Percentiles rank a stretch among this genome's conserved stretches.
These are phyloP conservation scores for Mortierella polycephala DNA, from an alignment of 371 early-diverging fungal genomes.

Conservation along the genomic window DNA sequence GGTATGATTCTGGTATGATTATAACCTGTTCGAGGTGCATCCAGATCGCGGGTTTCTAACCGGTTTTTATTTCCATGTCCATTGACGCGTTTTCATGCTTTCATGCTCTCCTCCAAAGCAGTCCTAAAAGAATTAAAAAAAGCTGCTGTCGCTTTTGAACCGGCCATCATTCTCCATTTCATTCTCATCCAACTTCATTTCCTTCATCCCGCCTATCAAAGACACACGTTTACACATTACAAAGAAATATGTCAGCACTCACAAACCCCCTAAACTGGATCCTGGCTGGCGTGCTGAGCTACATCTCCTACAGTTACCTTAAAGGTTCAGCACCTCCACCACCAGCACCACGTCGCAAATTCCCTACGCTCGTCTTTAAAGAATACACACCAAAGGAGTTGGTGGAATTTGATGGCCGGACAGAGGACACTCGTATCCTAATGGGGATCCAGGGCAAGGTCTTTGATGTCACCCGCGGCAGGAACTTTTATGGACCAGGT, in stretches of 20 bases:
- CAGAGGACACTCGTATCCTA: conserved; percentile 66
- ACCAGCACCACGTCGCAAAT: conserved; percentile 44
- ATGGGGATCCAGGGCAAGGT: conserved; percentile 88
- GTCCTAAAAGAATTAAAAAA: too few relatives aligned
- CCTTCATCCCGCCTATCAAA: neutral
- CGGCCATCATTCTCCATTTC: neutral
- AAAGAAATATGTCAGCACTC: conserved; percentile 24
- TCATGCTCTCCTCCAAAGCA: too few relatives aligned
- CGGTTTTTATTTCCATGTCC: too few relatives aligned
- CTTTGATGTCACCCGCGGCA: conserved; percentile 89
- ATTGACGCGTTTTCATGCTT: too few relatives aligned
- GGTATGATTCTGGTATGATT: too few relatives aligned
- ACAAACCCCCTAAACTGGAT: conserved; percentile 68
- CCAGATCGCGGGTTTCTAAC: too few relatives aligned
- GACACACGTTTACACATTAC: neutral
- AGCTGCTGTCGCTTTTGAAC: too few relatives aligned
- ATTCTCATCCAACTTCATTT: neutral
- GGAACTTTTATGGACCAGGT: conserved; percentile 94
- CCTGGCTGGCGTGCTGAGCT: conserved; percentile 58
- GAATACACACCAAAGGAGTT: conserved; percentile 79
- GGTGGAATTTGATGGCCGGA: conserved; percentile 67
- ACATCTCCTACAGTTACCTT: conserved; percentile 36
- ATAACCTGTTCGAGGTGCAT: too few relatives aligned
- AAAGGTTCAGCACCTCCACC: conserved; percentile 17
- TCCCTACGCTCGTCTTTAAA: conserved; percentile 49